phyloP scores from a whole-genome alignment of 2,329 filamentous ascomycete species.

The Epichloe festucae region DNA sequence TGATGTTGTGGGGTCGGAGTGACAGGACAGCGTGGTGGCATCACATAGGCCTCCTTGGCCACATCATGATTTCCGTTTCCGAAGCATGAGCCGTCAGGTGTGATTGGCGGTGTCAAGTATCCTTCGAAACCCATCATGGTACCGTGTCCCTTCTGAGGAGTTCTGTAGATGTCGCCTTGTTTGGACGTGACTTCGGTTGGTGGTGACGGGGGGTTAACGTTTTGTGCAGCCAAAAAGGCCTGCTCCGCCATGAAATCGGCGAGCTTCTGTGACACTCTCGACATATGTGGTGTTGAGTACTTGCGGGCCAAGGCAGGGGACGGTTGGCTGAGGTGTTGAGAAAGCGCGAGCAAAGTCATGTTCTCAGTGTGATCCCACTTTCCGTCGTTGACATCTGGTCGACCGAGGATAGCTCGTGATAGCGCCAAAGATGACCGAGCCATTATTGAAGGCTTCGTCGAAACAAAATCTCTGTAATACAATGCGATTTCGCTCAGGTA shows the following conservation, averaged over 20 bases:
- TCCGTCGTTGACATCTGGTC: constrained; percentile 60
- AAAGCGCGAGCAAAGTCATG: constrained; percentile 47
- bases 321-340: constrained; percentile 45
- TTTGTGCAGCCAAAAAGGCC: constrained; percentile 39
- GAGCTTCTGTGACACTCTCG: constrained; percentile 40
- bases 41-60: constrained; percentile 33
- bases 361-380: constrained; percentile 68
- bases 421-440: constrained; percentile 78
- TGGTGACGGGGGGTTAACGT: constrained; percentile 46
- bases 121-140: constrained; percentile 53
- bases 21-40: constrained; percentile 45
- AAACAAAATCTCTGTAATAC: constrained; percentile 95
- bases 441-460: constrained; percentile 80
- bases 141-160: constrained; percentile 64
- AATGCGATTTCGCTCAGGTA: constrained; percentile 93
- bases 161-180: constrained; percentile 54
- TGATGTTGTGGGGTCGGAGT: constrained; percentile 41
- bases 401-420: constrained; percentile 71
- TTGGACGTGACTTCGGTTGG: constrained; percentile 40
- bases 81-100: constrained; percentile 56
- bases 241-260: constrained; percentile 47
- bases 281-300: constrained; percentile 42
- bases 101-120: constrained; percentile 76
- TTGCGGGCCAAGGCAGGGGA: constrained; percentile 46
- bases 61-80: constrained; percentile 21